Percentiles rank a stretch among this genome's conserved stretches.
Conservation (phyloP, 805 yeast species). For the Starmerella kuoi region DNA sequence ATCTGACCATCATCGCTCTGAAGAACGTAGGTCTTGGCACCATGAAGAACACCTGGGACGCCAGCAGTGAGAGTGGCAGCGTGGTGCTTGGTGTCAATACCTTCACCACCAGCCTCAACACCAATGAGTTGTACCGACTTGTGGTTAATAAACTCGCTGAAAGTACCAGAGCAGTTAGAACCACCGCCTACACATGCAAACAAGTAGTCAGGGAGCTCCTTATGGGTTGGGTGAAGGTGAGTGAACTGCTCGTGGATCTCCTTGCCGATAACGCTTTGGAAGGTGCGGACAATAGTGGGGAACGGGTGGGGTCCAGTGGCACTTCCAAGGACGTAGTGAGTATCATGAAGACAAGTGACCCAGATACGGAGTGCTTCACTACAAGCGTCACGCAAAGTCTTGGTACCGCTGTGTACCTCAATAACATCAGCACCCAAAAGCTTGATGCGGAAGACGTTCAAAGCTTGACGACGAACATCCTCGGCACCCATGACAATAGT, state of each 20-base stretch:
- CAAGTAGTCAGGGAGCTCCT: slow-evolving; percentile 79
- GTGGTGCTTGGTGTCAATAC: slow-evolving; percentile 75
- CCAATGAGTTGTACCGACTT: slow-evolving; percentile 68
- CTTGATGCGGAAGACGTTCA: slow-evolving; percentile 94
- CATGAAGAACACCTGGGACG: slow-evolving; percentile 94
- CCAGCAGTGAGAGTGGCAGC: slow-evolving; percentile 95
- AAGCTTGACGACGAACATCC: slow-evolving; percentile 96
- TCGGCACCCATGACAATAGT: slow-evolving; percentile 98
- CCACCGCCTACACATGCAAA: slow-evolving; percentile 99
- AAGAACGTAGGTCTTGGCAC: slow-evolving; percentile 86
- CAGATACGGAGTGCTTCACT: slow-evolving; percentile 92
- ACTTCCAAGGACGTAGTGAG: slow-evolving; percentile 94
- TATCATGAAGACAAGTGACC: slow-evolving; percentile 76
- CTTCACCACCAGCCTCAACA: slow-evolving; percentile 98
- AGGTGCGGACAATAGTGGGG: slow-evolving; percentile 94
- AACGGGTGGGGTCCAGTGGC: slow-evolving; percentile 99
- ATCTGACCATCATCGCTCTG: slow-evolving; percentile 92
- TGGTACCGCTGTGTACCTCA: slow-evolving; percentile 87
- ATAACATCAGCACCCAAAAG: slow-evolving; percentile 92
- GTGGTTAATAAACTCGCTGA: slow-evolving; percentile 85
- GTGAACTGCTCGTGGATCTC: slow-evolving; percentile 89
- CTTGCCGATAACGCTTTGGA: slow-evolving; percentile 92
- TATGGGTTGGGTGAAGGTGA: slow-evolving; percentile 46
- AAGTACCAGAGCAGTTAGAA: slow-evolving; percentile 90
- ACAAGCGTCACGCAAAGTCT: slow-evolving; percentile 94